Evolutionary conservation across 148 eudicot genomes (phyloP).

Genomic region (Amaranthus cruentus): DNA sequence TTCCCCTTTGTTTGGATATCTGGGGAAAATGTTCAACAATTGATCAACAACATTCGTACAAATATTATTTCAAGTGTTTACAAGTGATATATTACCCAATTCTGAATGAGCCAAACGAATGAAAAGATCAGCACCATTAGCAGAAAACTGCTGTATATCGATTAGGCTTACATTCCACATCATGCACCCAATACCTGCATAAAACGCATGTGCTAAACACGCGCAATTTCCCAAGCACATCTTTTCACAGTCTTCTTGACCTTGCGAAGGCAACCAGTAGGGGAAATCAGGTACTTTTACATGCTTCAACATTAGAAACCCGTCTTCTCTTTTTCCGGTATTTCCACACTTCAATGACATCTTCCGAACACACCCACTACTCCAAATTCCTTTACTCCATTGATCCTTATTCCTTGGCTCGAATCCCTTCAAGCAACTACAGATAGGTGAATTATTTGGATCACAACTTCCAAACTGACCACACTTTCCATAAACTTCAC

Average conservation of each 20-base stretch:
- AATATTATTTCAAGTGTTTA: too few relatives aligned
- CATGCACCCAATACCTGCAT: conserved; percentile 23
- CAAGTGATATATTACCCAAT: conserved; percentile 11
- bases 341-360: conserved; percentile 30
- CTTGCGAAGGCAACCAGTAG: not conserved
- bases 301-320: conserved; percentile 24
- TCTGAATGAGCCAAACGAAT: conserved; percentile 35
- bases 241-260: conserved; percentile 4
- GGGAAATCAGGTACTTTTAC: conserved; percentile 34
- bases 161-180: conserved; percentile 29
- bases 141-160: conserved; percentile 20
- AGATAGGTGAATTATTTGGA: not conserved
- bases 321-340: conserved; percentile 30
- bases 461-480: conserved; percentile 1
- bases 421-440: conserved; percentile 8
- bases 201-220: conserved; percentile 35
- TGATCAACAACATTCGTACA: too few relatives aligned
- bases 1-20: too few relatives aligned
- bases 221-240: conserved; percentile 32
- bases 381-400: conserved; percentile 46
- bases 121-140: conserved; percentile 24
- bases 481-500: conserved; percentile 12
- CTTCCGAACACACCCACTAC: conserved; percentile 44
- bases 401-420: conserved; percentile 31
- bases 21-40: too few relatives aligned